Conservation (phyloP, 257 asterid genomes). For the Salvia rosmarinus region DNA sequence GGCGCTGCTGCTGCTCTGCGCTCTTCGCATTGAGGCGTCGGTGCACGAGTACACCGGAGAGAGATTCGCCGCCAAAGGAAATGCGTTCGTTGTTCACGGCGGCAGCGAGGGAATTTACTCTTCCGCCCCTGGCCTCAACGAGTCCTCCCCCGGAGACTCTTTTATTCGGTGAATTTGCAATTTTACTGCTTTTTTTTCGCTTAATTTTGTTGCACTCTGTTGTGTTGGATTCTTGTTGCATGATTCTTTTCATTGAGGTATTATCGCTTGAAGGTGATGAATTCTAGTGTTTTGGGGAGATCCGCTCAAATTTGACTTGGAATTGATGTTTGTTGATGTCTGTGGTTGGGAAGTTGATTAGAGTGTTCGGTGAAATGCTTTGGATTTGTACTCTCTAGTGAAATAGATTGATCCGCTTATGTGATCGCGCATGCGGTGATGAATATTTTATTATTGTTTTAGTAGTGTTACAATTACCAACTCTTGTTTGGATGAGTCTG, state of each 20-base stretch:
- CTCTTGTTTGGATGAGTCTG: slow-evolving; percentile 23
- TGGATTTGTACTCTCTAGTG: not conserved
- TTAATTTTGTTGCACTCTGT: not conserved
- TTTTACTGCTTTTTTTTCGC: not conserved
- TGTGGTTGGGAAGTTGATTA: slow-evolving; percentile 23
- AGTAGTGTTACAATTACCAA: not conserved
- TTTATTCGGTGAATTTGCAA: slow-evolving; percentile 63
- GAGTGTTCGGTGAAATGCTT: slow-evolving; percentile 14
- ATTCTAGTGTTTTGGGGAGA: slow-evolving; percentile 29
- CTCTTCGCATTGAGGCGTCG: slow-evolving; percentile 58
- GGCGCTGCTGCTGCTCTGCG: slow-evolving; percentile 32
- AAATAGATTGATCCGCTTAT: not conserved
- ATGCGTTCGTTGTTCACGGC: slow-evolving; percentile 89
- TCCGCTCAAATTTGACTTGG: slow-evolving; percentile 32
- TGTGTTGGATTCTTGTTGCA: slow-evolving; percentile 23
- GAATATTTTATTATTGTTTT: not conserved
- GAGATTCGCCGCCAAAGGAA: slow-evolving; percentile 69
- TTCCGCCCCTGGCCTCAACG: slow-evolving; percentile 59
- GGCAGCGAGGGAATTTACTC: slow-evolving; percentile 97
- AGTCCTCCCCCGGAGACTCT: slow-evolving; percentile 71
- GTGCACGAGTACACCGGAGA: slow-evolving; percentile 72
- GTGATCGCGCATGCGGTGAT: slow-evolving; percentile 5
- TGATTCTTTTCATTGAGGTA: slow-evolving; percentile 4
- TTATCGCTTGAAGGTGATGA: slow-evolving; percentile 9
- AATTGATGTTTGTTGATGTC: slow-evolving; percentile 18